Conservation (phyloP, 2,329 filamentous ascomycete genomes). For the Fusarium falciforme region DNA sequence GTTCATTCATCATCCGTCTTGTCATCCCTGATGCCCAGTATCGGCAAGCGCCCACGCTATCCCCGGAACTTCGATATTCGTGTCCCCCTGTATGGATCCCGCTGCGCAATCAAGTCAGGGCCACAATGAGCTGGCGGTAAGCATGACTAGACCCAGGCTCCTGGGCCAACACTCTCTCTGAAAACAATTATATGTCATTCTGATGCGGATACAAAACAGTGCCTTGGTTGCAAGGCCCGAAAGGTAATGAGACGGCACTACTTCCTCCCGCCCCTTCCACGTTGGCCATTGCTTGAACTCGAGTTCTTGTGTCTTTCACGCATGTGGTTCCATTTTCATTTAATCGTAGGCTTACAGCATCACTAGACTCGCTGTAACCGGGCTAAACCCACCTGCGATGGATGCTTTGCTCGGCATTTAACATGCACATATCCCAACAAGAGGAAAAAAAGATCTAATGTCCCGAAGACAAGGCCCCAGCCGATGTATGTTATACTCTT, state of each 20-base stretch:
- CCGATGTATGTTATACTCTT: background rate
- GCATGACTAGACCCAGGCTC: background rate
- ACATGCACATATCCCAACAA: background rate
- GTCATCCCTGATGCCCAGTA: background rate
- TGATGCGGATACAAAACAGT: background rate
- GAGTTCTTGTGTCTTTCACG: background rate
- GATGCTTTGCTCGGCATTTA: background rate
- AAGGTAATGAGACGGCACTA: background rate
- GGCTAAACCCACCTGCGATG: constrained; percentile 1
- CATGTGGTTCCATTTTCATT: background rate
- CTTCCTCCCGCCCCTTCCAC: background rate
- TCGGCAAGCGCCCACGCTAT: background rate
- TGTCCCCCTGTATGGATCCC: background rate
- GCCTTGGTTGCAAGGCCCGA: background rate
- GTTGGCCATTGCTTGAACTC: background rate
- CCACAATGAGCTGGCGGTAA: background rate
- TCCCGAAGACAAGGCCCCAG: background rate
- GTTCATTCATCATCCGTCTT: background rate
- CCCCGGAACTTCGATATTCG: background rate
- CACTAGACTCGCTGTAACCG: constrained; percentile 2
- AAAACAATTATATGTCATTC: background rate
- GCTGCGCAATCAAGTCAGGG: background rate
- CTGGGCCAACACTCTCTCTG: background rate
- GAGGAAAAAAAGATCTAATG: background rate
- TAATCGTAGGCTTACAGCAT: background rate